Evolutionary conservation across 805 yeast species (phyloP).

Genomic region (Spencermartinsiella europaea): DNA sequence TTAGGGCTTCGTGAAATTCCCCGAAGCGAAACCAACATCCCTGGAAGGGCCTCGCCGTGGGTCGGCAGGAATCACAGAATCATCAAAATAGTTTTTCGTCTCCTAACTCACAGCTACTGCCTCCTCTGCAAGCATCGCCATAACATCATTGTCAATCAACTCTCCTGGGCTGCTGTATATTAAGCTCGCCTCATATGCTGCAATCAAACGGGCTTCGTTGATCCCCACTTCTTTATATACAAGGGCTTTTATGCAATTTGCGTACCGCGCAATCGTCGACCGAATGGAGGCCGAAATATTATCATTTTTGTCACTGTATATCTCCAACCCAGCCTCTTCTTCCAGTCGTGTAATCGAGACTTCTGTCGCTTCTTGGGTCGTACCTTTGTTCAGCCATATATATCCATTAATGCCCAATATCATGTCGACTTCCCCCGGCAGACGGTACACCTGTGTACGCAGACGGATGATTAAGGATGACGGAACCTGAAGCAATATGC

Average conservation of each 20-base stretch:
- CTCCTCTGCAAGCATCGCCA: conserved; percentile 69
- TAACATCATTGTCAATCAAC: conserved; percentile 64
- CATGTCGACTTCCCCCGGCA: conserved; percentile 92
- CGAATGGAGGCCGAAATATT: conserved; percentile 55
- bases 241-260: conserved; percentile 75
- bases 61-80: too few species aligned
- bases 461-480: conserved; percentile 77
- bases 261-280: conserved; percentile 75
- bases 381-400: conserved; percentile 81
- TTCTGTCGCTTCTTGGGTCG: conserved; percentile 25
- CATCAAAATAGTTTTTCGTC: too few species aligned
- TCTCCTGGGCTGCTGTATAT: conserved; percentile 67
- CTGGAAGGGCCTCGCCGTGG: too few species aligned
- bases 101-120: too few species aligned
- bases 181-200: conserved; percentile 87
- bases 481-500: conserved; percentile 76
- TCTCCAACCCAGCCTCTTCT: conserved; percentile 86
- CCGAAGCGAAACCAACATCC: too few species aligned
- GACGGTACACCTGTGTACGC: conserved; percentile 76
- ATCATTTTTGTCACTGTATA: conserved; percentile 87
- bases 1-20: too few species aligned
- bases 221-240: conserved; percentile 84
- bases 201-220: conserved; percentile 69
- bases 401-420: conserved; percentile 94
- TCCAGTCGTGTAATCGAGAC: conserved; percentile 77